Base-by-base conservation (phyloP, 75 land plant species). In the Pinus albicaulis region DNA sequence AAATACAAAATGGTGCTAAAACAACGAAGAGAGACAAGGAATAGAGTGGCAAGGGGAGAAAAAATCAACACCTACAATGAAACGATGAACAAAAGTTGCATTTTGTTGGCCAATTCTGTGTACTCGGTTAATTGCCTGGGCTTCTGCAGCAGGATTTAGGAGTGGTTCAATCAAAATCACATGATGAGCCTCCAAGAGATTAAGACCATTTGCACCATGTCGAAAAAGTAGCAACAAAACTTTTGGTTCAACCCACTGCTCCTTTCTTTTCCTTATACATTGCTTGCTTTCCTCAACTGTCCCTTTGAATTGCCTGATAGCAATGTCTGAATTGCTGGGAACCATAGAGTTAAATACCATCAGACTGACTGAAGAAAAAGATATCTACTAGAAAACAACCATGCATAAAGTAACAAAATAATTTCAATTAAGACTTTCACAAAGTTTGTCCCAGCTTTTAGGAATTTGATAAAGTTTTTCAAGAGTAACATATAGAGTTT, bases 151-250 rank as follows among this genome's bases (percentile, higher is more conserved):
- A 78, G 98, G 99, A 81, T 97, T 97, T 19, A 95, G 86, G 11
- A 92, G 80, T 68, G 99, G 99, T 80, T 97, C 99, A 15, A 95
- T 78, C 56, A 97, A 88, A 61, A 97, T 84, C 28, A 97, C 99
- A 86, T 97, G 99, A 56, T 91, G 95, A 59, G 99, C 99, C 80
- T 97, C 99, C 26, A 94, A 81, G n/a, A 97, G 82, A 78, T 97
- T 97, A 2, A 97, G 93, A 22, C 99, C 99, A 87, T 97, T 97
- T 15, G 98, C 95, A 76, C 99, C 98, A 78, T 91, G 98, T 70
- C 85, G 91, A 7, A 97, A 78, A 36, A 96, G 79, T 63, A 97
- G 73, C 72, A 97, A 77, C 55, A 97, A 79, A 69, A 97, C 95
- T 74, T 80, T 78, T 56, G 64, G 26, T 66, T 75, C 76, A 56